A percentile compares a stretch with the other conserved stretches of the same genome.
phyloP scores from a whole-genome alignment of 768 basidiomycete species.

The Bullera alba region DNA sequence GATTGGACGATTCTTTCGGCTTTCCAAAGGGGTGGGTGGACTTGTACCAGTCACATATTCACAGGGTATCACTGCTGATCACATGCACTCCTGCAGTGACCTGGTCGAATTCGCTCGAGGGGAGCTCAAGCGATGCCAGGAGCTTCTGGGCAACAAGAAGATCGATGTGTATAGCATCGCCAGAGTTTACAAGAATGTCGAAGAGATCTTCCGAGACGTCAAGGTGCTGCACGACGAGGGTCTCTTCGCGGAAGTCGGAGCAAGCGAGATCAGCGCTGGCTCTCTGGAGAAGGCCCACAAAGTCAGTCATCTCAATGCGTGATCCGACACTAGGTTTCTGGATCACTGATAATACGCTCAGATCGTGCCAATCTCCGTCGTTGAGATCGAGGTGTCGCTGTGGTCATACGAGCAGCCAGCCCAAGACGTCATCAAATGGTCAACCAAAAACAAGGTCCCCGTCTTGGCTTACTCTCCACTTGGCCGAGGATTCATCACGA shows the following conservation, averaged over 20 bases:
- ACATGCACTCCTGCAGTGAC: no score
- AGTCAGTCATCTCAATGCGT: no score
- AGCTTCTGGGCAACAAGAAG: slow-evolving; percentile 53
- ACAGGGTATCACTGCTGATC: no score
- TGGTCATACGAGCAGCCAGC: slow-evolving; percentile 57
- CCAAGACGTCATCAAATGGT: slow-evolving; percentile 53
- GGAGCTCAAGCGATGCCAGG: slow-evolving; percentile 52
- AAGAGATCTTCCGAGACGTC: slow-evolving; percentile 50
- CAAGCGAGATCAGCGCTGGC: slow-evolving; percentile 35
- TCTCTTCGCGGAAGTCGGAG: slow-evolving; percentile 47
- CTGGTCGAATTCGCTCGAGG: slow-evolving; percentile 49
- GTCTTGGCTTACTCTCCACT: slow-evolving; percentile 58
- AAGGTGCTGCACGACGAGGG: no score
- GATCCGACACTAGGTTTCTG: no score
- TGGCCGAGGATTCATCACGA: slow-evolving; percentile 45
- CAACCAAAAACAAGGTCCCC: slow-evolving; percentile 55
- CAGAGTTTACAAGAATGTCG: slow-evolving; percentile 50
- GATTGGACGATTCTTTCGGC: no score
- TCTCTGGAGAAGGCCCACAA: slow-evolving; percentile 50
- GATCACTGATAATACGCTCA: slow-evolving; percentile 20
- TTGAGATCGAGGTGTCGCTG: slow-evolving; percentile 64
- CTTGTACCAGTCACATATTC: no score
- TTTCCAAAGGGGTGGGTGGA: no score
- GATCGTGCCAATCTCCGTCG: slow-evolving; percentile 56
- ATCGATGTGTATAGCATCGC: slow-evolving; percentile 55